phyloP scores from a whole-genome alignment of 306 rosid species.

The Casuarina cunninghamiana region DNA sequence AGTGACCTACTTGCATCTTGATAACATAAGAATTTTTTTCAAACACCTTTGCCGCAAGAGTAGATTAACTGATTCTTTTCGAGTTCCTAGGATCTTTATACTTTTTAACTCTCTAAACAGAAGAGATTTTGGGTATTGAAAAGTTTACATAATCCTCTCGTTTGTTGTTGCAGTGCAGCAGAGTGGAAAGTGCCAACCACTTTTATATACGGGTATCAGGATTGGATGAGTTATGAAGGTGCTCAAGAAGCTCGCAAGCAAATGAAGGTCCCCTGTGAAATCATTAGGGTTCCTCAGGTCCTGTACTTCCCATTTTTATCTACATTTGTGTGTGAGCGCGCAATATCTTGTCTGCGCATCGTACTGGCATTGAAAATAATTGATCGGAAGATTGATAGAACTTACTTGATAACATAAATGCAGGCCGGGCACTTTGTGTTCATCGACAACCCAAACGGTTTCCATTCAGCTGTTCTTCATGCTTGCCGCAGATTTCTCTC shows the following conservation, averaged over 20 bases:
- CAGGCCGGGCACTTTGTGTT: conserved; percentile 92
- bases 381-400: not conserved
- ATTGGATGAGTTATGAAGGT: conserved; percentile 89
- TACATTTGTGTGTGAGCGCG: not conserved
- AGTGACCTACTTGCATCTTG: too few relatives aligned
- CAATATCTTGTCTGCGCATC: not conserved
- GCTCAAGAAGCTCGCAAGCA: conserved; percentile 90
- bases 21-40: too few relatives aligned
- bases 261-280: conserved; percentile 93
- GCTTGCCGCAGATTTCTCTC: conserved; percentile 80
- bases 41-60: too few relatives aligned
- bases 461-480: conserved; percentile 75
- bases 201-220: conserved; percentile 84
- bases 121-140: not conserved
- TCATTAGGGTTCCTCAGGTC: conserved; percentile 90
- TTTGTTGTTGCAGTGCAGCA: conserved; percentile 54
- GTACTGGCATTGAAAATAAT: not conserved
- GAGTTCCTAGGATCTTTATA: not conserved
- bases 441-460: conserved; percentile 72
- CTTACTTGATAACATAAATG: conserved; percentile 24
- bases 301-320: conserved; percentile 20
- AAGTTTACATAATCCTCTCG: not conserved
- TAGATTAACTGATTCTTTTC: too few relatives aligned
- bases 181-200: conserved; percentile 98
- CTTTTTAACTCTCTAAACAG: not conserved